Base-by-base conservation (phyloP, 1,284 basidiomycete species). In the Coniferiporia sulphurascens region DNA sequence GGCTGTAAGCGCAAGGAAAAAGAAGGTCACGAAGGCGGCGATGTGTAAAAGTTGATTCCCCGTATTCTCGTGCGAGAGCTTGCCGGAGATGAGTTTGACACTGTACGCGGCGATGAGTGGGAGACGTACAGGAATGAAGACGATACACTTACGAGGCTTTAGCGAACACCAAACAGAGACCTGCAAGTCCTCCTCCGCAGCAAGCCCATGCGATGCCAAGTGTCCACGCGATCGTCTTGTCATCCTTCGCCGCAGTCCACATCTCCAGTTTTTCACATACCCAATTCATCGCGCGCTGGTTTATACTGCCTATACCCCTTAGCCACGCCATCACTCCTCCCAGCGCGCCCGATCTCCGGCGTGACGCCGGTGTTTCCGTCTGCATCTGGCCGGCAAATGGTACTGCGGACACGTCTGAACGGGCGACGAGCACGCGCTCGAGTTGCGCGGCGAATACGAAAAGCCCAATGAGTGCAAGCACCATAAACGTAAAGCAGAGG, bases 171-270 rank as follows among this genome's bases (percentile, higher is more conserved):
- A 98, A 77, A 72, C 86, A 89, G 46, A 87, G 86, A 2, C 95
- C 95, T 1, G 93, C 93, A 35, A 98, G 76, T 36, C 91, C 86
- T 6, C 95, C 95, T 34, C 94, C 94, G 56, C 86, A 86, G 60
- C 92, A 93, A 1, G 92, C 89, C 94, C 94, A 98, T 0, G 87
- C 89, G 53, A 97, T 91, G 5, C 94, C 95, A 50, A 95, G 80
- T 13, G 91, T 86, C 89, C 93, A 96, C 3, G 86, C 86, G 50
- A 97, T 76, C 49, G 87, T 84, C 65, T 83, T 87, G 67, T 97
- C 94, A 64, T 89, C 86, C 63, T 91, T 87, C 4, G 86, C 77
- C 19, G 82, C 84, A 2, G 87, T 88, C 86, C 92, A 89, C 0
- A 71, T 66, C 69, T 95, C 93, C 50, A 96, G 72, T 65, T 77